A percentile compares a stretch with the other conserved stretches of the same genome.
Conservation (phyloP, 2,329 filamentous ascomycete genomes). For the Cadophora sp. region DNA sequence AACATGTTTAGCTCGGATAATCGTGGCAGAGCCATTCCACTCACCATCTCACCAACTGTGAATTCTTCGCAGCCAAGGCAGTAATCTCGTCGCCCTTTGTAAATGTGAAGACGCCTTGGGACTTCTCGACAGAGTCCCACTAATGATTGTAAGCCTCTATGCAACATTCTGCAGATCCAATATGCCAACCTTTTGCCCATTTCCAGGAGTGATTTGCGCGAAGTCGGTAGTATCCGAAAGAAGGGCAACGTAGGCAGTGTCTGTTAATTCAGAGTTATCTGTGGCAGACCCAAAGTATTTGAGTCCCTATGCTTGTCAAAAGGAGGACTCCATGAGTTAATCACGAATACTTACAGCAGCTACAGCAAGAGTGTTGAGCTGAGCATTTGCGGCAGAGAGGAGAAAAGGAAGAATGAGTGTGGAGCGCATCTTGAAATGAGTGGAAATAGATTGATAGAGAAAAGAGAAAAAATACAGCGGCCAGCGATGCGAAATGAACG, state of each 20-base stretch:
- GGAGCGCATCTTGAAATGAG: slow-evolving; percentile 22
- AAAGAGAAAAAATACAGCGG: slow-evolving; percentile 5
- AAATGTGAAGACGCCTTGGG: too few species aligned
- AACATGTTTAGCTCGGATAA: too few species aligned
- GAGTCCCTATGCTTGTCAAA: too few species aligned
- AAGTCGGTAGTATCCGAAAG: slow-evolving; percentile 30
- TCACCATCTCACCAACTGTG: too few species aligned
- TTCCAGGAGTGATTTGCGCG: slow-evolving; percentile 32
- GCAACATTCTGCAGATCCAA: too few species aligned
- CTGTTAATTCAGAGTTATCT: not conserved
- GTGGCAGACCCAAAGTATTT: too few species aligned
- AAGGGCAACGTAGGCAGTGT: slow-evolving; percentile 27
- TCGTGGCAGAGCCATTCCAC: too few species aligned
- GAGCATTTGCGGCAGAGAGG: slow-evolving; percentile 30
- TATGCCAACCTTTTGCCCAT: slow-evolving; percentile 29
- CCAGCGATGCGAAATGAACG: slow-evolving; percentile 19
- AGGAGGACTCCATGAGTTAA: too few species aligned
- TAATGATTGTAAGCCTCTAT: too few species aligned
- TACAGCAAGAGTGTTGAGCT: slow-evolving; percentile 32
- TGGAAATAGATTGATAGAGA: slow-evolving; percentile 7
- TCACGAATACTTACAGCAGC: slow-evolving; percentile 16
- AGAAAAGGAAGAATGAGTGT: slow-evolving; percentile 27
- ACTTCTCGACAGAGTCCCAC: too few species aligned
- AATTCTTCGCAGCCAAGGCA: too few species aligned
- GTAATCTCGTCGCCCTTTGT: too few species aligned